Conservation (phyloP, 805 yeast species). For the Naumovozyma castellii region DNA sequence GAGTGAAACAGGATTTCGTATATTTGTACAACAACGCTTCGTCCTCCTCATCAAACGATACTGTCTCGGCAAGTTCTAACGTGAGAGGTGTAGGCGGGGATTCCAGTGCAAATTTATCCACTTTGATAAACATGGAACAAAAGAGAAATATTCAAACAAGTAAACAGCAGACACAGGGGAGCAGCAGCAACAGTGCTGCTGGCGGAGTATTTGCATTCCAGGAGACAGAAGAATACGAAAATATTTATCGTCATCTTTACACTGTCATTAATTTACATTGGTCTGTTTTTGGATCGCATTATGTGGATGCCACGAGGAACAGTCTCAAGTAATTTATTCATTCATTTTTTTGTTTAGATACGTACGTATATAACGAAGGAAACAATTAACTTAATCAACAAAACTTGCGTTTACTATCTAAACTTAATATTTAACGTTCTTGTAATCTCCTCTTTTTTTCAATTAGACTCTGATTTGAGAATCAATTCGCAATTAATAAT, state of each 20-base stretch:
- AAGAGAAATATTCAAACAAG: too few relatives aligned
- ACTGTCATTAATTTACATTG: conserved; percentile 70
- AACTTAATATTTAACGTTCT: too few relatives aligned
- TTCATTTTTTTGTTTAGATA: neutral
- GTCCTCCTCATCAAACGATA: conserved; percentile 4
- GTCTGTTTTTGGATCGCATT: conserved; percentile 72
- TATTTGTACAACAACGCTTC: conserved; percentile 19
- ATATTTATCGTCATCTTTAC: conserved; percentile 49
- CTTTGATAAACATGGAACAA: conserved; percentile 1
- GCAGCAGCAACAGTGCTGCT: conserved; percentile 3
- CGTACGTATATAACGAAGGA: too few relatives aligned
- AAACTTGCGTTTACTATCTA: too few relatives aligned
- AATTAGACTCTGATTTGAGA: too few relatives aligned
- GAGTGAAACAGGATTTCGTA: conserved; percentile 29
- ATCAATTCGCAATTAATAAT: too few relatives aligned
- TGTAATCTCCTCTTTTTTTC: too few relatives aligned
- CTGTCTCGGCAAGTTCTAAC: conserved; percentile 3
- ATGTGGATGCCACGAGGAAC: conserved; percentile 35
- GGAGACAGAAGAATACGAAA: conserved; percentile 44
- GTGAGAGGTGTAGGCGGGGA: neutral
- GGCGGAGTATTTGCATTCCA: conserved; percentile 16
- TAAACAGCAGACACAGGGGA: neutral
- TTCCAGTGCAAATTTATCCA: neutral
- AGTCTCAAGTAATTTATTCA: conserved; percentile 9
- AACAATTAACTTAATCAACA: too few relatives aligned